Evolutionary conservation across 139 green algal species (phyloP).

Genomic region (Micractinium conductrix): DNA sequence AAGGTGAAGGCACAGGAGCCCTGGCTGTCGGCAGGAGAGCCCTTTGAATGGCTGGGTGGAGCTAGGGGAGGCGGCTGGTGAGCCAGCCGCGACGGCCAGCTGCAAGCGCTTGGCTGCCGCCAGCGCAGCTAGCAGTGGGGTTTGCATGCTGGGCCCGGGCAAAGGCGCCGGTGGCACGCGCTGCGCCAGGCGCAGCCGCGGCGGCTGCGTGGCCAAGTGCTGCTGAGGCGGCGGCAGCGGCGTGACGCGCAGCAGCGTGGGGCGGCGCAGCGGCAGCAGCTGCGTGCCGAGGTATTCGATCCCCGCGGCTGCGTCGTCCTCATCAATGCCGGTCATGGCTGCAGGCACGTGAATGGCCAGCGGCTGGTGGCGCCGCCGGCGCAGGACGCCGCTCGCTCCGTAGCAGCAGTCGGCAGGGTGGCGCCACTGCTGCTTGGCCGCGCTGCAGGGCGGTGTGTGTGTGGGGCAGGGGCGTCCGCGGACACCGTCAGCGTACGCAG

Average conservation of each 20-base stretch:
- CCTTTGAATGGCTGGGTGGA: too few species aligned
- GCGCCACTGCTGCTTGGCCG: background rate
- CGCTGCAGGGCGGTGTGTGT: background rate
- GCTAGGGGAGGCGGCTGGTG: background rate
- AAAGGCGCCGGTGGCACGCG: background rate
- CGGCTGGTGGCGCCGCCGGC: background rate
- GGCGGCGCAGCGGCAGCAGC: background rate
- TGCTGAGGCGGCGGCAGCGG: background rate
- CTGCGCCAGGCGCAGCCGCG: too few species aligned
- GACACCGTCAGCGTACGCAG: too few species aligned
- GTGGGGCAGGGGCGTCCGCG: too few species aligned
- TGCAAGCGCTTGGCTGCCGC: background rate
- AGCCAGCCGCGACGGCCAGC: background rate
- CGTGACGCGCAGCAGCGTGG: background rate
- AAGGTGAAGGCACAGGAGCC: too few species aligned
- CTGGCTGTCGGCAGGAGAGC: too few species aligned
- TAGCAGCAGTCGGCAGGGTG: background rate
- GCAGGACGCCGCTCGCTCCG: background rate
- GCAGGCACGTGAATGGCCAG: constrained; percentile 6
- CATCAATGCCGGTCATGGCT: background rate
- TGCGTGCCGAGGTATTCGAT: background rate
- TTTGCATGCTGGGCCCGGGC: background rate
- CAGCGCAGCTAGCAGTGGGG: background rate
- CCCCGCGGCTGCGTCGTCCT: background rate
- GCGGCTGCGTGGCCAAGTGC: too few species aligned